Evolutionary conservation across 2,329 filamentous ascomycete species (phyloP).

Genomic region (Apiospora saccharicola): DNA sequence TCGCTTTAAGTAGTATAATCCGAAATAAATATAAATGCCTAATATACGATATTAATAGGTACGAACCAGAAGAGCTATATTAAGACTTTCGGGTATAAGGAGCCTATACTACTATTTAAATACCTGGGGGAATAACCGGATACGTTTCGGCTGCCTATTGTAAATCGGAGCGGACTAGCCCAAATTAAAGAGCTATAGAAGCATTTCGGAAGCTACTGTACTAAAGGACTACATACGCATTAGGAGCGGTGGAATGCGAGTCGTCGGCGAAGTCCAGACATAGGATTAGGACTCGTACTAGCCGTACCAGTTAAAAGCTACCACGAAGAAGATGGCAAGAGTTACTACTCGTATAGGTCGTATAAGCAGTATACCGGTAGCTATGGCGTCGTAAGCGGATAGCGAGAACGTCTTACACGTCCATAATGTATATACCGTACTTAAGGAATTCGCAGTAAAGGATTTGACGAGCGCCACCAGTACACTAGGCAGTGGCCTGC

Average conservation of each 20-base stretch:
- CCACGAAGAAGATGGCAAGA: background rate
- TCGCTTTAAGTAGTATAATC: background rate
- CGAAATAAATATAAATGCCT: background rate
- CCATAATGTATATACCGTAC: background rate
- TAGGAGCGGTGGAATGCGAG: no score
- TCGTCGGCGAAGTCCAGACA: no score
- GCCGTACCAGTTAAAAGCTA: no score
- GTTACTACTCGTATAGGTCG: background rate
- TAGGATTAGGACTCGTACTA: background rate
- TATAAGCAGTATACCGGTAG: background rate
- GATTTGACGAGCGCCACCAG: no score
- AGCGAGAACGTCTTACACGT: background rate
- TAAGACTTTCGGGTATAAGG: background rate
- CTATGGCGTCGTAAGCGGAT: background rate
- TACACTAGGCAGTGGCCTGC: background rate
- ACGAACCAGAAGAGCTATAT: background rate
- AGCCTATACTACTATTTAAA: background rate
- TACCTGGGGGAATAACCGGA: no score
- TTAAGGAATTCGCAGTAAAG: background rate
- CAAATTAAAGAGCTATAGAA: no score
- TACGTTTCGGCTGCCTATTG: no score
- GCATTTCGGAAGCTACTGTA: no score
- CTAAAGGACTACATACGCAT: no score
- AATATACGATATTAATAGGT: background rate
- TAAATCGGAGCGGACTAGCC: no score